Percentiles rank a stretch among this genome's conserved stretches.
Conservation (phyloP, 257 asterid species). For the Jasminum sambac region DNA sequence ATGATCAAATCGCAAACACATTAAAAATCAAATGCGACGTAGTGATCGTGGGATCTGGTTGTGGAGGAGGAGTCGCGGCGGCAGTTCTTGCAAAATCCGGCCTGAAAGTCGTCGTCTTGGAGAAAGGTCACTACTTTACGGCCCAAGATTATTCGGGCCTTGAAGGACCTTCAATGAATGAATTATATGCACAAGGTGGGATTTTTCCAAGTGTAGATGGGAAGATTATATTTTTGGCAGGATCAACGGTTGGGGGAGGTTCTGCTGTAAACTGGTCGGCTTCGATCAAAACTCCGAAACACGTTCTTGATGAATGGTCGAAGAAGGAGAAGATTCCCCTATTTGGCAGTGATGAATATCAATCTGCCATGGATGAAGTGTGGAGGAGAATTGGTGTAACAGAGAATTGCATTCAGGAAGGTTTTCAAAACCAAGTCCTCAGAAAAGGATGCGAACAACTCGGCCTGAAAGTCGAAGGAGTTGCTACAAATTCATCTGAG, state of each 20-base stretch:
- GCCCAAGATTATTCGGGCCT: conserved; percentile 52
- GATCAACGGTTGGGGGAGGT: conserved; percentile 68
- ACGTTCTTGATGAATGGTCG: conserved; percentile 60
- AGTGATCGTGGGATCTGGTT: conserved; percentile 66
- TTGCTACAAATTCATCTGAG: conserved; percentile 52
- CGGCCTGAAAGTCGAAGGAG: conserved; percentile 39
- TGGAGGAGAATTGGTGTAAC: conserved; percentile 56
- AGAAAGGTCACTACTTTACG: conserved; percentile 58
- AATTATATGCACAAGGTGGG: conserved; percentile 49
- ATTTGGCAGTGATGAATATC: conserved; percentile 45
- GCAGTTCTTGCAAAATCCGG: conserved; percentile 55
- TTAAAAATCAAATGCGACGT: conserved; percentile 49
- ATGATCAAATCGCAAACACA: conserved; percentile 23
- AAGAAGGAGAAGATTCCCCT: conserved; percentile 35
- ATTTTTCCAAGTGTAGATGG: conserved; percentile 47
- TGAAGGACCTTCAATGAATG: conserved; percentile 55
- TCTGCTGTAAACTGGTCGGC: conserved; percentile 66
- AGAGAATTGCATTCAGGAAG: conserved; percentile 40
- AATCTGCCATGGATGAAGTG: conserved; percentile 53
- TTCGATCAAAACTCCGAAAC: conserved; percentile 47
- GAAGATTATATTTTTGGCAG: conserved; percentile 43
- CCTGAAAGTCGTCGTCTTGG: conserved; percentile 56
- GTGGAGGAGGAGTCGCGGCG: conserved; percentile 74
- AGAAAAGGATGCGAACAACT: conserved; percentile 53
- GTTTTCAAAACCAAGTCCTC: conserved; percentile 52